A percentile compares a stretch with the other conserved stretches of the same genome.
phyloP scores from a whole-genome alignment of 768 basidiomycete species.

The Phanerochaete carnosa region DNA sequence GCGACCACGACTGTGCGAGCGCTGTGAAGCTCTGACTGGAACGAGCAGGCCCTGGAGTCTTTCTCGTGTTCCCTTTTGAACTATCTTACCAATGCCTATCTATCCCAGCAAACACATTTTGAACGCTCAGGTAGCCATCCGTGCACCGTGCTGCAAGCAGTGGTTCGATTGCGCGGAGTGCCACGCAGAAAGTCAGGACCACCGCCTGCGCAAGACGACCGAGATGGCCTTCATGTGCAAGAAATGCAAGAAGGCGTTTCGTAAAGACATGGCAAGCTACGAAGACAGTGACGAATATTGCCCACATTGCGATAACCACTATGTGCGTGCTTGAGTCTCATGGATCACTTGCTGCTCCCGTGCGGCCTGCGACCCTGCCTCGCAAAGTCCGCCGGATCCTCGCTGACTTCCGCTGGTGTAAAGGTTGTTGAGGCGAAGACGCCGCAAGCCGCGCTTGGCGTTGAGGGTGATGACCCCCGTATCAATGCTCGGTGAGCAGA shows the following conservation, averaged over 20 bases:
- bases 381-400: neutral
- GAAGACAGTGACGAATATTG: constrained; percentile 99
- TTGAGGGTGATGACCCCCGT: constrained; percentile 90
- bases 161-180: constrained; percentile 99
- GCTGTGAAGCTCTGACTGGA: neutral
- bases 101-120: constrained; percentile 83
- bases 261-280: constrained; percentile 89
- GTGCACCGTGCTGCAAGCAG: constrained; percentile 94
- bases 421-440: constrained; percentile 93
- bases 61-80: neutral
- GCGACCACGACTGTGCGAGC: constrained; percentile 1
- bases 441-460: constrained; percentile 77
- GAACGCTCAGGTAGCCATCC: constrained; percentile 94
- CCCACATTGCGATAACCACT: constrained; percentile 98
- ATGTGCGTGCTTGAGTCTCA: constrained; percentile 54
- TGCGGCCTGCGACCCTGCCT: constrained; percentile 4
- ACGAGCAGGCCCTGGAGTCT: neutral
- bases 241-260: constrained; percentile 92
- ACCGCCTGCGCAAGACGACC: constrained; percentile 64
- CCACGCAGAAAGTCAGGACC: constrained; percentile 81
- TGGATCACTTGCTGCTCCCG: neutral
- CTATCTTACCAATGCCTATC: constrained; percentile 1
- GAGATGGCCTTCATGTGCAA: constrained; percentile 89
- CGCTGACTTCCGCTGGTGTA: neutral
- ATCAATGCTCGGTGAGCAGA: constrained; percentile 74